phyloP scores from a whole-genome alignment of 202 grass and related monocot genomes.

The Setaria italica region DNA sequence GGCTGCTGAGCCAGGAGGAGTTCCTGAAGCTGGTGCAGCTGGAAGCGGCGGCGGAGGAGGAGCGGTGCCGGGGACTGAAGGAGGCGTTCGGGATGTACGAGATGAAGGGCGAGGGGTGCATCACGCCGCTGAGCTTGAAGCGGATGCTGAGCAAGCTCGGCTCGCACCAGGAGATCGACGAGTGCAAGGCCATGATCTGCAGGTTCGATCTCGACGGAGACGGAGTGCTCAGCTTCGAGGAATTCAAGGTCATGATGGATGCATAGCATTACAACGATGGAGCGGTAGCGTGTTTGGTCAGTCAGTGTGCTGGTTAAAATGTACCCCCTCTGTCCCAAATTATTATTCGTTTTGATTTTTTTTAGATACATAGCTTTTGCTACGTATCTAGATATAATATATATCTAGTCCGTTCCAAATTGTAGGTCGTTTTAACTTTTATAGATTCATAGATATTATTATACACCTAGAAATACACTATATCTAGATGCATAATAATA shows the following conservation, averaged over 20 bases:
- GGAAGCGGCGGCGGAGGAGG: slow-evolving; percentile 13
- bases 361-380: no score
- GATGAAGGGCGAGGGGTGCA: slow-evolving; percentile 58
- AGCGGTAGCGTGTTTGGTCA: background rate
- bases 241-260: slow-evolving; percentile 72
- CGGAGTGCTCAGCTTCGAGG: slow-evolving; percentile 71
- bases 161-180: slow-evolving; percentile 38
- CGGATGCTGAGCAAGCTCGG: slow-evolving; percentile 54
- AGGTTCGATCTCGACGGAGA: slow-evolving; percentile 69
- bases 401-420: no score
- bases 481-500: no score
- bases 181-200: slow-evolving; percentile 69
- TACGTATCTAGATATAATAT: no score
- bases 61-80: slow-evolving; percentile 30
- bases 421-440: no score
- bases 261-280: background rate
- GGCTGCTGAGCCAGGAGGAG: slow-evolving; percentile 55
- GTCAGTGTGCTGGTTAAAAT: background rate
- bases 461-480: no score
- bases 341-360: no score
- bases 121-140: slow-evolving; percentile 55
- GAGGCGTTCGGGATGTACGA: slow-evolving; percentile 60
- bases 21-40: slow-evolving; percentile 39
- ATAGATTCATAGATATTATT: no score
- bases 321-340: no score